Conservation (phyloP, 2,329 filamentous ascomycete genomes). For the Phoma sp. region DNA sequence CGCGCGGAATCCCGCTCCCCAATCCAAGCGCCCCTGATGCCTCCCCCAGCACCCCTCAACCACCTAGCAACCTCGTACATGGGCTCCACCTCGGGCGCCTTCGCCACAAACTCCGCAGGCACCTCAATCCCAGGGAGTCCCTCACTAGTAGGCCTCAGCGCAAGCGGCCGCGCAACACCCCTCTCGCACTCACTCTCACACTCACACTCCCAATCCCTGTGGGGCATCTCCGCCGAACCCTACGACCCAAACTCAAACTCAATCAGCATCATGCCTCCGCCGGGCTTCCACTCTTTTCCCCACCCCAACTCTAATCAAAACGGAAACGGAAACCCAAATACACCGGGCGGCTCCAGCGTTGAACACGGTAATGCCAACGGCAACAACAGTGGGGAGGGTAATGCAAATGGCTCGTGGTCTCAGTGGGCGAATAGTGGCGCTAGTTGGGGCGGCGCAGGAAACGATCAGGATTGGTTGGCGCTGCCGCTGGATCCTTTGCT, state of each 20-base stretch:
- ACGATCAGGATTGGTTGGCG: conserved; percentile 64
- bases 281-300: conserved; percentile 32
- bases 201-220: conserved; percentile 45
- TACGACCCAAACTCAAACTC: conserved; percentile 53
- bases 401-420: conserved; percentile 3
- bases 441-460: conserved; percentile 28
- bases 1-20: conserved; percentile 39
- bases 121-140: conserved; percentile 35
- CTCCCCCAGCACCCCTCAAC: conserved; percentile 33
- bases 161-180: conserved; percentile 42
- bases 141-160: conserved; percentile 29
- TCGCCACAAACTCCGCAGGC: conserved; percentile 15
- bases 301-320: background rate
- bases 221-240: conserved; percentile 53
- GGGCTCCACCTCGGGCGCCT: conserved; percentile 7
- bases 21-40: conserved; percentile 42
- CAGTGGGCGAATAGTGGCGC: conserved; percentile 32
- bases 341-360: conserved; percentile 13
- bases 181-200: conserved; percentile 35
- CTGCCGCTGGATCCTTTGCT: conserved; percentile 67
- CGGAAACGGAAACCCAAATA: background rate
- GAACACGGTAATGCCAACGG: conserved; percentile 13
- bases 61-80: conserved; percentile 25
- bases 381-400: conserved; percentile 17
- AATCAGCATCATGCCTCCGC: conserved; percentile 58